phyloP scores from a whole-genome alignment of 1,284 basidiomycete genomes.

The Pterula multifida region DNA sequence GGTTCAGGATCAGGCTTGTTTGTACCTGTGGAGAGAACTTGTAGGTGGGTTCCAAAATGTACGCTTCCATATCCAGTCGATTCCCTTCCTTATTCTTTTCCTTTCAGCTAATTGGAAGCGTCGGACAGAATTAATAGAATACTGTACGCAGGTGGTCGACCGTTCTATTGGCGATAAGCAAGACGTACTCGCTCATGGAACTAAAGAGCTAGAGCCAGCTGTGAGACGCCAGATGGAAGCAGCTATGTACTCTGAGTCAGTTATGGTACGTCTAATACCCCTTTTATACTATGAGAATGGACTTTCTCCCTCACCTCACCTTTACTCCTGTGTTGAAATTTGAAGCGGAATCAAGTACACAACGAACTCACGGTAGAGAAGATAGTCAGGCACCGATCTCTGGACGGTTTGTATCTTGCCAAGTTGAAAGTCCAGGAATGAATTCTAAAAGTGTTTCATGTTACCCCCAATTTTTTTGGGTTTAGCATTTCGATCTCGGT shows the following conservation, averaged over 20 bases:
- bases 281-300: slow-evolving; percentile 7
- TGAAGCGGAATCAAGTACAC: slow-evolving; percentile 72
- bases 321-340: too few species aligned
- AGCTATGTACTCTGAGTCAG: slow-evolving; percentile 57
- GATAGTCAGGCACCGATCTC: slow-evolving; percentile 66
- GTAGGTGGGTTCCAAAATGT: slow-evolving; percentile 41
- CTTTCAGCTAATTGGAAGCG: slow-evolving; percentile 71
- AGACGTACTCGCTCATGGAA: slow-evolving; percentile 23
- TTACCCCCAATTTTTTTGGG: too few species aligned
- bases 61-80: slow-evolving; percentile 7
- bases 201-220: slow-evolving; percentile 28
- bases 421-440: background rate
- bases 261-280: slow-evolving; percentile 42
- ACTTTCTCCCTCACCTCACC: background rate
- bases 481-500: slow-evolving; percentile 71
- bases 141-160: slow-evolving; percentile 67
- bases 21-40: slow-evolving; percentile 72
- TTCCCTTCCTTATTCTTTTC: slow-evolving; percentile 8
- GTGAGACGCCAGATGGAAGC: slow-evolving; percentile 38
- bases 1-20: slow-evolving; percentile 64
- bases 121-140: slow-evolving; percentile 66
- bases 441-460: background rate
- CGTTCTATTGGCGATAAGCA: slow-evolving; percentile 50
- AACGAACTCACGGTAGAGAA: slow-evolving; percentile 73
- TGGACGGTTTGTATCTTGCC: slow-evolving; percentile 44